Base-by-base conservation (phyloP, 768 basidiomycete genomes). In the Russula abietina region DNA sequence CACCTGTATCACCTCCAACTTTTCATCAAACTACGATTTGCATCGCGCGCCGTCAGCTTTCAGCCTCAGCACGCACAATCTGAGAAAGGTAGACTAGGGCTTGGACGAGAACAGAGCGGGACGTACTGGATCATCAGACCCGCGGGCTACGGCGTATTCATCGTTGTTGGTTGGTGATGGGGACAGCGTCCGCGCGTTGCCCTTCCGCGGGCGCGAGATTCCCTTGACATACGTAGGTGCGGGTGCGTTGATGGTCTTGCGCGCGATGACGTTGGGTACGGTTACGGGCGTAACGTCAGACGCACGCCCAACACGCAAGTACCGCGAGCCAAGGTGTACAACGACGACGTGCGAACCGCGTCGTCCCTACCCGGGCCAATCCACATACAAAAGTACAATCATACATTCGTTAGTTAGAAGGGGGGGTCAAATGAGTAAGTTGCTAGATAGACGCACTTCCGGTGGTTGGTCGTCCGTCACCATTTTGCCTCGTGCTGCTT, bases 301-400 rank as follows among this genome's bases (percentile, higher is more conserved):
- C 3, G 89, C 90, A 67, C 78, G 83, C 48, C 91, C 91, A 38
- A 92, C 84, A 50, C 88, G 83, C 30, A 90, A 73, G 68, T 75
- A 84, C 17, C 88, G 80, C 19, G 89, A 91, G 43, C 91, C 90
- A 16, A 85, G 88, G 68, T 93, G 91, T 53, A 92, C 83, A 14
- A 92, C 85, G 55, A 91, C 78, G 55, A 89, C 84, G 62, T 90
- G 85, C 4, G 88, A 86, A 49, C 90, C 91, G 53, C 89, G 87
- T 71, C 88, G 85, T 62, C 69, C 70, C 74, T 77, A 61, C 65
- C 61, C 41, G 65, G 64, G 64, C 65, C 60, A 66, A 67, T 75
- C 36, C 60, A 26, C 22, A n/a, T 24, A 39, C 41, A 12, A 7
- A 7, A 62, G 41, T 17, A 57, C 59, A 28, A 28, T 30, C 22